These are phyloP conservation scores for Rutidosis leptorrhynchoides DNA, from an alignment of 129 eudicot species.

Conservation along the genomic window DNA sequence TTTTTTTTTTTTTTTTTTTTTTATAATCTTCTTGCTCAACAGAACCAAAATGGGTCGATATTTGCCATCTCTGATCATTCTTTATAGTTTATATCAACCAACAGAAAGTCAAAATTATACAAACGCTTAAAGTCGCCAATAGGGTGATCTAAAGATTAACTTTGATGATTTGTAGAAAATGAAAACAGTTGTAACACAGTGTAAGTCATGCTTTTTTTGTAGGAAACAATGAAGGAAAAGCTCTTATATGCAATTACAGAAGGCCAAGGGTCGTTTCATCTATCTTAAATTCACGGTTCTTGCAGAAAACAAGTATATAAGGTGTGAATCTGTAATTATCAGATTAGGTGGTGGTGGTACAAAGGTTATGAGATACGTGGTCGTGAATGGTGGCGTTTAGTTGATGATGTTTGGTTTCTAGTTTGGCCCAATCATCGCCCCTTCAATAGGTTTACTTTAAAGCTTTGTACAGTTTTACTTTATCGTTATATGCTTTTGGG, in stretches of 20 bases:
- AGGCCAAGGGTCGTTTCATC: slow-evolving; percentile 98
- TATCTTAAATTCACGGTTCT: slow-evolving; percentile 40
- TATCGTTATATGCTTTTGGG: slow-evolving; percentile 7
- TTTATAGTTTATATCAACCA: background rate
- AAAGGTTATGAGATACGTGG: slow-evolving; percentile 11
- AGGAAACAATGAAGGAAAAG: slow-evolving; percentile 90
- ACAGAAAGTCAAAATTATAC: background rate
- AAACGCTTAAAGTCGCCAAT: background rate
- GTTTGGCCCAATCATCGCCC: slow-evolving; percentile 23
- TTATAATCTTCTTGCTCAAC: too few relatives aligned
- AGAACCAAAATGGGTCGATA: too few relatives aligned
- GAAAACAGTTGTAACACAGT: background rate
- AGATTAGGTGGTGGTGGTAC: slow-evolving; percentile 48
- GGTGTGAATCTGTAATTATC: slow-evolving; percentile 51
- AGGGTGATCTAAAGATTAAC: background rate
- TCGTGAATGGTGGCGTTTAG: slow-evolving; percentile 12
- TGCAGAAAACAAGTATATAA: slow-evolving; percentile 33
- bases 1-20: too few relatives aligned
- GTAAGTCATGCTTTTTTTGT: slow-evolving; percentile 19
- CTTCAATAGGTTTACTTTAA: slow-evolving; percentile 15
- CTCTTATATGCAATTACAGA: slow-evolving; percentile 81
- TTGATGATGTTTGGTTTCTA: slow-evolving; percentile 24
- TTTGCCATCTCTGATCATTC: background rate
- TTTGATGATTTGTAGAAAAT: background rate
- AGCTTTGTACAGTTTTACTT: slow-evolving; percentile 23